Conservation (phyloP, 2,329 filamentous ascomycete species). For the Beauveria asiatica region DNA sequence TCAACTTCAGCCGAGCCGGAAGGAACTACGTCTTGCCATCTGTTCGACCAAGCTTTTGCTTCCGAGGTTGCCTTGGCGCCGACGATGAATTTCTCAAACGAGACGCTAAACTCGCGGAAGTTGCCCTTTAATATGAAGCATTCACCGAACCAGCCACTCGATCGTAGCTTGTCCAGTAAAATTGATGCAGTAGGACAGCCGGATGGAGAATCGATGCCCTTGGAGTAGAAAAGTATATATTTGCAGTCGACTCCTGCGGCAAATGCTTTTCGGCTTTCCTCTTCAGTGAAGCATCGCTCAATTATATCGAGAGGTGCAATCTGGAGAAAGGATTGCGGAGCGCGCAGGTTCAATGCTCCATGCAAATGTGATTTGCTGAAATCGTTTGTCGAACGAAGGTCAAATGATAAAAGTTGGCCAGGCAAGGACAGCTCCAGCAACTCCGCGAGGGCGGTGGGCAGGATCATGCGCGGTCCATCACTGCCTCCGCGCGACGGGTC, state of each 20-base stretch:
- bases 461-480: conserved; percentile 36
- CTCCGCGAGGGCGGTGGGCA: conserved; percentile 41
- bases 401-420: conserved; percentile 38
- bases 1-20: conserved; percentile 15
- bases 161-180: conserved; percentile 36
- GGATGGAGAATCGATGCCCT: conserved; percentile 39
- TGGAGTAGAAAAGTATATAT: conserved; percentile 46
- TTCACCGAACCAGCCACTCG: conserved; percentile 40
- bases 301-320: conserved; percentile 42
- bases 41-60: conserved; percentile 29
- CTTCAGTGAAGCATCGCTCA: conserved; percentile 40
- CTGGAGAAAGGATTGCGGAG: conserved; percentile 39
- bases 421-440: conserved; percentile 42
- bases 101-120: conserved; percentile 45
- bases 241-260: conserved; percentile 37
- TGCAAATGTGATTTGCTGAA: conserved; percentile 45
- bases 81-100: conserved; percentile 42
- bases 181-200: conserved; percentile 42
- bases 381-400: conserved; percentile 37
- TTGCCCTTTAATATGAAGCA: conserved; percentile 48
- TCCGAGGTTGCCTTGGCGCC: conserved; percentile 33
- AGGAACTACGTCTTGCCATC: conserved; percentile 17
- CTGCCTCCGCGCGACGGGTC: conserved; percentile 23
- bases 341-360: conserved; percentile 43
- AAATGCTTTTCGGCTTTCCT: conserved; percentile 38